phyloP scores from a whole-genome alignment of 768 basidiomycete species.

The Holtermanniella nyarrowii region DNA sequence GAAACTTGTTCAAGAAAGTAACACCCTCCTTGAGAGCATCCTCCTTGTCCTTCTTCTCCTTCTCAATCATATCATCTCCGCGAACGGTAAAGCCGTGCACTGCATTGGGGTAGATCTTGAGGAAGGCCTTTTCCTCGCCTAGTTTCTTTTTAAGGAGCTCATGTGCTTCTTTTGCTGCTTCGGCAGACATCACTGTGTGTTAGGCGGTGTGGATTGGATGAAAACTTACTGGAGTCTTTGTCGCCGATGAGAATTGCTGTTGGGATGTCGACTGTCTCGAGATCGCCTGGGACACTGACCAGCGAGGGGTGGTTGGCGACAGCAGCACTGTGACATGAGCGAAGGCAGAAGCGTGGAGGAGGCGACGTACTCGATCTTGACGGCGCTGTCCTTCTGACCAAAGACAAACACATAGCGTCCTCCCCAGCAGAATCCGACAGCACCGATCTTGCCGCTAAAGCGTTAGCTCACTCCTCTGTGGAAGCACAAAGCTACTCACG shows the following conservation, averaged over 20 bases:
- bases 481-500: conserved; percentile 16
- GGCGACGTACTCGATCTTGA: conserved; percentile 10
- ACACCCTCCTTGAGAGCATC: conserved; percentile 24
- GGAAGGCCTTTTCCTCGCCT: conserved; percentile 19
- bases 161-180: conserved; percentile 21
- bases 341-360: neutral
- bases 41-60: conserved; percentile 37
- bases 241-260: conserved; percentile 32
- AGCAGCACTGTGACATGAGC: conserved; percentile 12
- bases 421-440: conserved; percentile 43
- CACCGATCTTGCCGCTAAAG: conserved; percentile 33
- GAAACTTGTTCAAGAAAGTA: conserved; percentile 20
- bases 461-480: neutral
- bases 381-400: conserved; percentile 20
- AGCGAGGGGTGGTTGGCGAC: conserved; percentile 44
- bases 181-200: conserved; percentile 19
- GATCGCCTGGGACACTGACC: conserved; percentile 26
- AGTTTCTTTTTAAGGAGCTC: conserved; percentile 20
- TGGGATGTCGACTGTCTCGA: conserved; percentile 29
- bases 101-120: conserved; percentile 16
- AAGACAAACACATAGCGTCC: conserved; percentile 31
- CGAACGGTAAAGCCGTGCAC: conserved; percentile 40
- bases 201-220: neutral
- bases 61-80: conserved; percentile 26
- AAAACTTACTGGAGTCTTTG: conserved; percentile 16